Evolutionary conservation across 2,329 filamentous ascomycete genomes (phyloP).

Genomic region (Colletotrichum tamarilloi): DNA sequence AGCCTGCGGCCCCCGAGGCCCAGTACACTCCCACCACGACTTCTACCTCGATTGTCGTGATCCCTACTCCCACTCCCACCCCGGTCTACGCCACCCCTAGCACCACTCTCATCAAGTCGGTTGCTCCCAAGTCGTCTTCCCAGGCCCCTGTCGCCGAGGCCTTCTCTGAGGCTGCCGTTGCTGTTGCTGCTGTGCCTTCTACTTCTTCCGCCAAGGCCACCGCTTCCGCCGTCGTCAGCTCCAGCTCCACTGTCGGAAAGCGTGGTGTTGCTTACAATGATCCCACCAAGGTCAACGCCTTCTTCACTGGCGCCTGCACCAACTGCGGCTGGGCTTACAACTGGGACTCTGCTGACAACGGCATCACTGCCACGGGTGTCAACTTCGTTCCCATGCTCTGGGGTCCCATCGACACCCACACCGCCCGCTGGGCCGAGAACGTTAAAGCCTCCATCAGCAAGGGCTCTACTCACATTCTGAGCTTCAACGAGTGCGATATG

Average conservation of each 20-base stretch:
- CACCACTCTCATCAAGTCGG: conserved; percentile 38
- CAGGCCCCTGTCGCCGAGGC: conserved; percentile 20
- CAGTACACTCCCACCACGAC: conserved; percentile 29
- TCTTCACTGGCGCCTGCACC: conserved; percentile 52
- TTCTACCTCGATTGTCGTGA: conserved; percentile 29
- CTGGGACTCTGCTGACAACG: conserved; percentile 66
- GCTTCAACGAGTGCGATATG: conserved; percentile 80
- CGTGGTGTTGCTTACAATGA: conserved; percentile 78
- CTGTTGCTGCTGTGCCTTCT: conserved; percentile 35
- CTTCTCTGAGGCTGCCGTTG: conserved; percentile 2
- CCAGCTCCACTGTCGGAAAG: conserved; percentile 55
- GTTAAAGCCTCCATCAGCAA: conserved; percentile 62
- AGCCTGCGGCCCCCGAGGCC: conserved; percentile 11
- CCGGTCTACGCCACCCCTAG: conserved; percentile 22
- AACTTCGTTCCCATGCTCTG: conserved; percentile 77
- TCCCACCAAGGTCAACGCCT: conserved; percentile 60
- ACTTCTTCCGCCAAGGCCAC: conserved; percentile 40
- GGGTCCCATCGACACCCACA: conserved; percentile 59
- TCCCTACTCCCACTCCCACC: conserved; percentile 7
- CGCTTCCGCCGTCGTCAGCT: conserved; percentile 27
- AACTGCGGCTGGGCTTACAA: conserved; percentile 74
- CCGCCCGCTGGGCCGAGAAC: conserved; percentile 60
- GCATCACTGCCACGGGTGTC: conserved; percentile 54
- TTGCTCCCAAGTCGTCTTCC: conserved; percentile 24
- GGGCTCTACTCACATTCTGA: conserved; percentile 68